Evolutionary conservation across 129 eudicot species (phyloP).

Genomic region (Kitagawia praeruptora): DNA sequence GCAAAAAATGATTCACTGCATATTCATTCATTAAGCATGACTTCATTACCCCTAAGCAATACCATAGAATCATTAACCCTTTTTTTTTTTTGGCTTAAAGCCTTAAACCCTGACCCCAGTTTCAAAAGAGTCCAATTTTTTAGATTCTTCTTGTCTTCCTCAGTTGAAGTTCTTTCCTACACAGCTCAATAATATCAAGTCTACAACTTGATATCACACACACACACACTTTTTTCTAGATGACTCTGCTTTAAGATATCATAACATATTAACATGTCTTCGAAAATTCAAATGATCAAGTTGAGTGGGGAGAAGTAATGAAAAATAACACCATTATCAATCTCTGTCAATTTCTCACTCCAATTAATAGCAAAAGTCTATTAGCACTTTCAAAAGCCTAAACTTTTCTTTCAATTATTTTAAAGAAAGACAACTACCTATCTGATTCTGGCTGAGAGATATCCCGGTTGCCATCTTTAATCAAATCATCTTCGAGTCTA

Average conservation of each 20-base stretch:
- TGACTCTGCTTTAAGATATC: background rate
- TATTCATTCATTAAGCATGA: background rate
- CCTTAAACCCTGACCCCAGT: conserved; percentile 4
- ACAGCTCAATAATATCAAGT: conserved; percentile 15
- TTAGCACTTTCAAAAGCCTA: conserved; percentile 29
- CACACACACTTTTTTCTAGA: background rate
- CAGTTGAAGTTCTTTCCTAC: background rate
- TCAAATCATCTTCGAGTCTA: background rate
- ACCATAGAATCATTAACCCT: conserved; percentile 12
- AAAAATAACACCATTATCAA: background rate
- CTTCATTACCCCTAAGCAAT: background rate
- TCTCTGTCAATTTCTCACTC: conserved; percentile 11
- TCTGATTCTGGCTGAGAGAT: conserved; percentile 20
- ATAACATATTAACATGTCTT: background rate
- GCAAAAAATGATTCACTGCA: conserved; percentile 1
- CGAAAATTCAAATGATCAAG: background rate
- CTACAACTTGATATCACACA: background rate
- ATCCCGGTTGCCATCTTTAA: conserved; percentile 3
- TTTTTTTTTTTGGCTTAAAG: background rate
- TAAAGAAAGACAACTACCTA: background rate
- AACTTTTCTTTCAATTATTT: background rate
- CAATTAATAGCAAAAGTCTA: conserved; percentile 29
- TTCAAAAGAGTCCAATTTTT: conserved; percentile 13
- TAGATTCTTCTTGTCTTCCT: conserved; percentile 13
- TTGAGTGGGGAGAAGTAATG: conserved; percentile 3